Evolutionary conservation across 2,329 filamentous ascomycete genomes (phyloP), one percentile per base, ranked within the genome.

Genomic region (Trichoderma aggressivum): DNA sequence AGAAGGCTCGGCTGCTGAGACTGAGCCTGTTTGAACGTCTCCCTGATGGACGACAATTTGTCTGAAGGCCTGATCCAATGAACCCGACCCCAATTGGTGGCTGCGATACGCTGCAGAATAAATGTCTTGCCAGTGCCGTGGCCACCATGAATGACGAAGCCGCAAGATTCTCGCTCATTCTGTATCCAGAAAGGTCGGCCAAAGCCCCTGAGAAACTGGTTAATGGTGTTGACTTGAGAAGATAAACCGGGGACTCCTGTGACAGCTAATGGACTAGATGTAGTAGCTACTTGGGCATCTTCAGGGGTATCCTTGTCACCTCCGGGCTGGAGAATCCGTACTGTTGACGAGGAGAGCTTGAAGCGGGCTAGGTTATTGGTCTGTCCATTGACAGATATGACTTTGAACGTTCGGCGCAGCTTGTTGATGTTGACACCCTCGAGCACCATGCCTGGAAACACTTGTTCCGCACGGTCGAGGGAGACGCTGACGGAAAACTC

Each of bases 71-170:
- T 84, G 68, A 94, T 83, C 69, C 83, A 86, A 74, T 92, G 86
- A 1, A 94, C 88, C 53, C 87, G 88, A 26, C 88, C 89, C 92
- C 94, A 97, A 71, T 86, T 86, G 0, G 89, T 88, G 7, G 84
- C 86, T 10, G 90, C 87, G 24, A 98, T 84, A 36, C 88, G 87
- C 18, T 91, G 80, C 1, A 98, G 83, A 0, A 98, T 84, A 74
- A 92, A 86, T 0, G 89, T 91, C 82, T 98, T 98, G 28, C 95
- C 95, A 0, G 93, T 97, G 12, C 95, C 94, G 73, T 89, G 88
- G 21, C 92, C 90, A 16, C 95, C 95, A 78, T 97, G 91, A 5
- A 98, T 84, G 28, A 96, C 85, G 43, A 96, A 86, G 0, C 89
- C 89, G 66, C 87, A 85, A 1, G 87, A 82, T 75, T 77, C 80